phyloP scores from a whole-genome alignment of 192 early-diverging fungal species.

The Martensiomyces pterosporus region DNA sequence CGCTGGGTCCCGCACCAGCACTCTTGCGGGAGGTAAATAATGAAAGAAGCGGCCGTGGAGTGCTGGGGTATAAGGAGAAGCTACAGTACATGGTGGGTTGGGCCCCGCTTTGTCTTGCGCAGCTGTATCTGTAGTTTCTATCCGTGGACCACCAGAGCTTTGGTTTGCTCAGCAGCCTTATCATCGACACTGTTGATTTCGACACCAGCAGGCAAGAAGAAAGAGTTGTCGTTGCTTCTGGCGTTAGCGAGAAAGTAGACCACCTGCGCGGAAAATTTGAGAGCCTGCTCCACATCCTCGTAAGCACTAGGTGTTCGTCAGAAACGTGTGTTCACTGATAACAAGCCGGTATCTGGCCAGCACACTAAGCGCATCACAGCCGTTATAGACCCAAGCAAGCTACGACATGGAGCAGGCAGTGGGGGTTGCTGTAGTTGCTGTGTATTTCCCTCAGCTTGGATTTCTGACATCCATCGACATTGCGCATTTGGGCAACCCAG shows the following conservation, averaged over 20 bases:
- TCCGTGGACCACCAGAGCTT: constrained; percentile 17
- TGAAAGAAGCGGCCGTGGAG: too few relatives aligned
- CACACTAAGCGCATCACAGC: too few relatives aligned
- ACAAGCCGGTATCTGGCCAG: too few relatives aligned
- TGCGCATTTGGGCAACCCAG: constrained; percentile 1
- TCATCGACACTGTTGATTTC: constrained; percentile 33
- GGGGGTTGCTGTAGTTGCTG: constrained; percentile 27
- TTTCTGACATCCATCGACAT: constrained; percentile 40
- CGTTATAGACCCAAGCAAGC: constrained; percentile 24
- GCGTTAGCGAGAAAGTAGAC: constrained; percentile 28
- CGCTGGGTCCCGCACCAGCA: constrained; percentile 9
- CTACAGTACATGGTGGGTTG: neutral
- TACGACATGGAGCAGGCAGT: constrained; percentile 25
- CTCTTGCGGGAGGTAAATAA: constrained; percentile 30
- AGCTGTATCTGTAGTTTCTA: constrained; percentile 33
- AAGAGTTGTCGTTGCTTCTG: constrained; percentile 17
- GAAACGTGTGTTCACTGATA: too few relatives aligned
- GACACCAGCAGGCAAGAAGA: constrained; percentile 21
- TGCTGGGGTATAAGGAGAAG: too few relatives aligned
- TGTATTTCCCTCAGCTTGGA: constrained; percentile 47
- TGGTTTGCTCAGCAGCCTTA: constrained; percentile 17
- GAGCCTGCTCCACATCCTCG: constrained; percentile 17
- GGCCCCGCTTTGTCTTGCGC: too few relatives aligned
- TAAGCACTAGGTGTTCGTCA: too few relatives aligned
- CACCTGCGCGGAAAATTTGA: constrained; percentile 21